These are phyloP conservation scores for Citrullus colocynthis DNA, from an alignment of 306 rosid species.

Conservation along the genomic window DNA sequence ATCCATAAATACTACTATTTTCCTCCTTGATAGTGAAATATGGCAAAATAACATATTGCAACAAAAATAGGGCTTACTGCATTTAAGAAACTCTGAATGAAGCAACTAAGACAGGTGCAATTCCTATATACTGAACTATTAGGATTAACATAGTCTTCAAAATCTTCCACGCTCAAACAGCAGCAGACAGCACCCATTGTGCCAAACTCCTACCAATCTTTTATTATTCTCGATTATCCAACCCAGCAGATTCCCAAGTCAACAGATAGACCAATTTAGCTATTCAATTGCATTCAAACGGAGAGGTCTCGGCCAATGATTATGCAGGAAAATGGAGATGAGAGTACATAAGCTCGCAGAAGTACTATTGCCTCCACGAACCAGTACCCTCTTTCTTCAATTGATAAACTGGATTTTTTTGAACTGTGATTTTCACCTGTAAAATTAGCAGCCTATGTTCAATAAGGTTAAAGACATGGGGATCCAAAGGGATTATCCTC, in stretches of 20 bases:
- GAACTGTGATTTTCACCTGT: conserved; percentile 33
- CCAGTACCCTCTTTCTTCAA: conserved; percentile 55
- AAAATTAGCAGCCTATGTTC: conserved; percentile 16
- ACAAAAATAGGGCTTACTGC: conserved; percentile 38
- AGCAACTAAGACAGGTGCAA: conserved; percentile 68
- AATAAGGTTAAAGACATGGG: background rate
- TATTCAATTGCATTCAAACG: conserved; percentile 16
- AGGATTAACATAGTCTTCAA: conserved; percentile 82
- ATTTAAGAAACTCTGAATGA: conserved; percentile 51
- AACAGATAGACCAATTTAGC: conserved; percentile 13
- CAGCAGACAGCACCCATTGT: conserved; percentile 93
- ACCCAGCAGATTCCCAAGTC: conserved; percentile 23
- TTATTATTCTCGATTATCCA: conserved; percentile 12
- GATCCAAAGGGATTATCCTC: background rate
- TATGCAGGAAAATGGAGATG: conserved; percentile 19
- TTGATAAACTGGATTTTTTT: conserved; percentile 13
- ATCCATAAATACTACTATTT: background rate
- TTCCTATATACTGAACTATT: conserved; percentile 59
- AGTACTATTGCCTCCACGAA: conserved; percentile 49
- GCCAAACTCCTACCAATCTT: conserved; percentile 30
- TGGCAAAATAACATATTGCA: background rate
- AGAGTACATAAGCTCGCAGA: conserved; percentile 85
- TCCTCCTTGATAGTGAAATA: background rate
- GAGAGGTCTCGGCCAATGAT: conserved; percentile 15
- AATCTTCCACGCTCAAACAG: conserved; percentile 52